Percentiles rank a stretch among this genome's conserved stretches.
Evolutionary conservation across 306 rosid species (phyloP).

Genomic region (Sphenostylis stenocarpa): DNA sequence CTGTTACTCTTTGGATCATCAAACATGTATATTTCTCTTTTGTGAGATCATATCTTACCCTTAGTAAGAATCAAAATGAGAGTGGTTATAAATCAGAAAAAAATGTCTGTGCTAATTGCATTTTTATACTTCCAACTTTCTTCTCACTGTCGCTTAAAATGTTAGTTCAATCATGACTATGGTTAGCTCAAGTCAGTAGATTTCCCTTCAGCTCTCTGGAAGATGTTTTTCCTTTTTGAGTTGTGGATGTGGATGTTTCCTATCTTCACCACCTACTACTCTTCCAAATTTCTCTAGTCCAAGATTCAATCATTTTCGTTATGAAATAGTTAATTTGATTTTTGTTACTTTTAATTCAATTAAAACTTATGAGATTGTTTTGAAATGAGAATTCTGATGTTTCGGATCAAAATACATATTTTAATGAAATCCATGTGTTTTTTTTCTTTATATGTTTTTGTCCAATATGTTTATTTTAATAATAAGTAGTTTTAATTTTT

Average conservation of each 20-base stretch:
- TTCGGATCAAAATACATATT: neutral
- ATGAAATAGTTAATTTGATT: neutral
- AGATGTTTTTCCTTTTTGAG: neutral
- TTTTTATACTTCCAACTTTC: neutral
- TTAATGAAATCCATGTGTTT: too few relatives aligned
- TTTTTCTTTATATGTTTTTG: too few relatives aligned
- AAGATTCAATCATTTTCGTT: neutral
- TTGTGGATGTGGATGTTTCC: neutral
- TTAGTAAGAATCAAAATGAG: neutral
- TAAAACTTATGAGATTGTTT: neutral
- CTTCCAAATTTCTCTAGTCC: neutral
- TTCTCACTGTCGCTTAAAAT: neutral
- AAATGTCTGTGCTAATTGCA: neutral
- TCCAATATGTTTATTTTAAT: too few relatives aligned
- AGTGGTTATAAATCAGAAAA: neutral
- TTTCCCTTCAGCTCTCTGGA: neutral
- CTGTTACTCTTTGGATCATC: slow-evolving; percentile 19
- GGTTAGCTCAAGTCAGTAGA: neutral
- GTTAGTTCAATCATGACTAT: neutral
- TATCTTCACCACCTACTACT: neutral
- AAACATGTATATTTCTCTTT: neutral
- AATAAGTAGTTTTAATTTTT: too few relatives aligned
- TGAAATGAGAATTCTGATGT: neutral
- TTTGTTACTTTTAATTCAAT: neutral
- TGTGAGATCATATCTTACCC: neutral